Evolutionary conservation across 2,329 filamentous ascomycete genomes (phyloP).

Genomic region (Lasiodiplodia theobromae): DNA sequence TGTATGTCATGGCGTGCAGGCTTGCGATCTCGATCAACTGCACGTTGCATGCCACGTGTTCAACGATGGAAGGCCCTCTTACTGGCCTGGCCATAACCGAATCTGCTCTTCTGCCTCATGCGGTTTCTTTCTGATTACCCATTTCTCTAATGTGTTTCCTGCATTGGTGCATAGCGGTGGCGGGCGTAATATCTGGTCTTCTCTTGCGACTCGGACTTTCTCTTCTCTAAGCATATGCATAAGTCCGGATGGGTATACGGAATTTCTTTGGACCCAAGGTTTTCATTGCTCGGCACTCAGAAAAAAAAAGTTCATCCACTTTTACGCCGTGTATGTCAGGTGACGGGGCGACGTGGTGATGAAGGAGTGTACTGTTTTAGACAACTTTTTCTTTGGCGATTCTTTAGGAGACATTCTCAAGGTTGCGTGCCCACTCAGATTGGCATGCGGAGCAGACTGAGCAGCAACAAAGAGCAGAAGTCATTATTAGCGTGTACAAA

Average conservation of each 20-base stretch:
- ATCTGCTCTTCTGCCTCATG: neutral
- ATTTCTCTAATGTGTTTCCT: neutral
- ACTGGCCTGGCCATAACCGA: neutral
- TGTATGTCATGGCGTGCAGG: neutral
- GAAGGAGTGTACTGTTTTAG: neutral
- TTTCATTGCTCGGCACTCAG: neutral
- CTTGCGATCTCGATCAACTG: neutral
- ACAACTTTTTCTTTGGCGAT: neutral
- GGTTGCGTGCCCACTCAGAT: neutral
- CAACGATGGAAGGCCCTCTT: neutral
- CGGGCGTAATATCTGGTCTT: neutral
- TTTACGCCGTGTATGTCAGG: neutral
- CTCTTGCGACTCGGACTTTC: neutral
- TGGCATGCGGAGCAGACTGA: neutral
- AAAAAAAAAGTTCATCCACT: neutral
- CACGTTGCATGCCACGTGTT: neutral
- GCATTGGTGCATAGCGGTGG: constrained; percentile 1
- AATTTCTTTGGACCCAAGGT: neutral
- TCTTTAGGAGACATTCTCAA: neutral
- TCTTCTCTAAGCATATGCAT: neutral
- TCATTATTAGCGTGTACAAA: neutral
- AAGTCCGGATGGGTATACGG: neutral
- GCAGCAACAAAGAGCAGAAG: neutral
- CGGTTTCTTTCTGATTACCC: neutral
- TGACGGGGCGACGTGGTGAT: neutral